phyloP scores from a whole-genome alignment of 2,329 filamentous ascomycete species.

The Leptographium radiaticola region DNA sequence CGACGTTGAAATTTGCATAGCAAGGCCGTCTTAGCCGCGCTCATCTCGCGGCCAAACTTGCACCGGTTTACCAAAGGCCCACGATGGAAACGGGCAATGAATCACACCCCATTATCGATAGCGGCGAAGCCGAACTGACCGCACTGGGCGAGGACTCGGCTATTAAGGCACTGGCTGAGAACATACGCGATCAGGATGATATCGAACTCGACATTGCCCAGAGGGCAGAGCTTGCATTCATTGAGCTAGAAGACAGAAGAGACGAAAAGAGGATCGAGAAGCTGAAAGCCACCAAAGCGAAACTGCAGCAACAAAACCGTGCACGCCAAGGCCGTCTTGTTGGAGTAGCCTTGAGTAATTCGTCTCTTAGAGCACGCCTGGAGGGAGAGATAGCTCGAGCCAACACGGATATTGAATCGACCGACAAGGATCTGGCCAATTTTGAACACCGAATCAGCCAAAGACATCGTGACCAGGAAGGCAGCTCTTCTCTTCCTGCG shows the following conservation, averaged over 20 bases:
- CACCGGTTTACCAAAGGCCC: not conserved
- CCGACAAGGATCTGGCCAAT: constrained; percentile 62
- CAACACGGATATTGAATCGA: constrained; percentile 45
- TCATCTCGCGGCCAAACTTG: not conserved
- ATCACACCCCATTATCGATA: not conserved
- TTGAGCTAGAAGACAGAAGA: constrained; percentile 49
- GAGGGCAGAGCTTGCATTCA: constrained; percentile 45
- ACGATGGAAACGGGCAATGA: not conserved
- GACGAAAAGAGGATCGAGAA: constrained; percentile 51
- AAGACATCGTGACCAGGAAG: constrained; percentile 33
- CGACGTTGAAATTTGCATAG: not conserved
- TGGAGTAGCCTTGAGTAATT: constrained; percentile 26
- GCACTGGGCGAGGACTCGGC: constrained; percentile 42
- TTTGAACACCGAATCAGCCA: constrained; percentile 72
- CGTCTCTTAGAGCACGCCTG: constrained; percentile 41
- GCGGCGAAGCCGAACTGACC: not conserved
- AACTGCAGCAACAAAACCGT: constrained; percentile 52
- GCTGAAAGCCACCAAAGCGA: constrained; percentile 37
- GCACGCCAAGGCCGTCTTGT: constrained; percentile 35
- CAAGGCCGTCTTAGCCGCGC: not conserved
- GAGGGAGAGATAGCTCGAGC: constrained; percentile 46
- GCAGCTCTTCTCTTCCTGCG: constrained; percentile 17
- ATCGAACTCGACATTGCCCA: constrained; percentile 72
- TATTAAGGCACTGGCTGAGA: constrained; percentile 49
- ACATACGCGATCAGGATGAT: constrained; percentile 76